A percentile compares a stretch with the other conserved stretches of the same genome.
Evolutionary conservation across 805 yeast species (phyloP).

Genomic region (Kodamaea laetipori): DNA sequence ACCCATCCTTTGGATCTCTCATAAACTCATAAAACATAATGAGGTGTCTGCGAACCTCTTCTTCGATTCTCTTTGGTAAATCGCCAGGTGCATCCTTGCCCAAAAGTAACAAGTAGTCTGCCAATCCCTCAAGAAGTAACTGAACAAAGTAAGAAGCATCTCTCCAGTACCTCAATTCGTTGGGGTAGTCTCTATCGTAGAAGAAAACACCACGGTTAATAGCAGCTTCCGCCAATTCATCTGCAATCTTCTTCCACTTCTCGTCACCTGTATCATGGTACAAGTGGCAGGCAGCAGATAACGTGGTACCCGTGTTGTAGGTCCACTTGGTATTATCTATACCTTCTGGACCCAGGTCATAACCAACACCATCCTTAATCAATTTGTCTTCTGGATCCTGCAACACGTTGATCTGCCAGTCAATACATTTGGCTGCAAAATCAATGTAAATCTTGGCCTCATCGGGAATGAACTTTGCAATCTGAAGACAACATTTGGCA

Average conservation of each 20-base stretch:
- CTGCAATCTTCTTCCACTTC: constrained; percentile 51
- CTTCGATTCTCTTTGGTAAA: constrained; percentile 37
- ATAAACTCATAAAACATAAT: constrained; percentile 57
- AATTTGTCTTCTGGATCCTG: constrained; percentile 57
- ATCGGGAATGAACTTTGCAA: constrained; percentile 54
- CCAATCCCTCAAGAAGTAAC: constrained; percentile 64
- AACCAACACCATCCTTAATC: constrained; percentile 62
- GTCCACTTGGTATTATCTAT: constrained; percentile 61
- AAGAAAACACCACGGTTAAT: constrained; percentile 56
- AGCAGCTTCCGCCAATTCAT: constrained; percentile 57
- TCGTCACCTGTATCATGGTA: constrained; percentile 52
- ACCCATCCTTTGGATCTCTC: constrained; percentile 58
- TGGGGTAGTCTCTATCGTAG: constrained; percentile 64
- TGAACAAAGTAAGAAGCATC: constrained; percentile 66
- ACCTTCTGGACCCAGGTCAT: constrained; percentile 32
- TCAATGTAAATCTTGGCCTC: constrained; percentile 50
- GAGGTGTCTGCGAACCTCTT: constrained; percentile 55
- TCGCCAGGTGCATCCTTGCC: constrained; percentile 43
- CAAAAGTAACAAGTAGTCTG: constrained; percentile 59
- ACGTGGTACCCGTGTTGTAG: constrained; percentile 67
- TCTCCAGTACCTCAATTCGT: constrained; percentile 60
- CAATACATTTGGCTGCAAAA: constrained; percentile 61
- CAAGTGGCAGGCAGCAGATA: constrained; percentile 54
- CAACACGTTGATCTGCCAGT: constrained; percentile 56
- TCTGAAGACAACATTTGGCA: constrained; percentile 61